phyloP scores from a whole-genome alignment of 108 stramenopile genomes.

The Nitzschia palea region DNA sequence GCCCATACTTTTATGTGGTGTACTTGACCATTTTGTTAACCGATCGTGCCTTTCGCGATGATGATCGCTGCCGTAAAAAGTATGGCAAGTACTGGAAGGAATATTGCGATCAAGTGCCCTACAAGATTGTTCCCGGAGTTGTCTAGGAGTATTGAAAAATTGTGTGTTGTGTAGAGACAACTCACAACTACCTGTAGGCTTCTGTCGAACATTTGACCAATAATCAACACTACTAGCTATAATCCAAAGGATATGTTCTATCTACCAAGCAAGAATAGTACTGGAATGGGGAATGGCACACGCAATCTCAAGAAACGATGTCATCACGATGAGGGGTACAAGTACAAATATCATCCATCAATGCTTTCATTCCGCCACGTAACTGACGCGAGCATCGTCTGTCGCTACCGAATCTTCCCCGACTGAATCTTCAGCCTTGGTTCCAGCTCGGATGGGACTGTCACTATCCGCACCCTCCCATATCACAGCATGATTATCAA shows the following conservation, averaged over 20 bases:
- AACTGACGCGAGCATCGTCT: no score
- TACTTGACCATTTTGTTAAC: conserved; percentile 92
- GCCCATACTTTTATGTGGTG: conserved; percentile 89
- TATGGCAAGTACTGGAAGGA: conserved; percentile 96
- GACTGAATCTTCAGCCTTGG: not conserved
- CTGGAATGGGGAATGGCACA: no score
- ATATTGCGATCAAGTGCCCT: conserved; percentile 89
- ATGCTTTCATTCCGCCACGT: no score
- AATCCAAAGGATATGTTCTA: no score
- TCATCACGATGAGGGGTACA: no score
- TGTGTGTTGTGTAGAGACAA: no score
- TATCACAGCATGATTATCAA: conserved; percentile 89
- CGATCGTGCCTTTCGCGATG: conserved; percentile 96
- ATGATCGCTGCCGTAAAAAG: conserved; percentile 91
- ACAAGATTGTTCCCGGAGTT: conserved; percentile 86
- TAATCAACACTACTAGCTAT: no score
- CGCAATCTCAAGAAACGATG: no score
- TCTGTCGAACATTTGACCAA: no score
- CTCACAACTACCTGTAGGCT: no score
- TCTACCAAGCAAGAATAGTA: no score
- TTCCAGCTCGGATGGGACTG: conserved; percentile 9
- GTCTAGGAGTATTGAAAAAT: conserved; percentile 38
- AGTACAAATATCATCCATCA: no score
- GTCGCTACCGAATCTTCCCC: not conserved
- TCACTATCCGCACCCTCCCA: conserved; percentile 89